phyloP scores from a whole-genome alignment of 2,329 filamentous ascomycete genomes.

The Diaporthe batatas region DNA sequence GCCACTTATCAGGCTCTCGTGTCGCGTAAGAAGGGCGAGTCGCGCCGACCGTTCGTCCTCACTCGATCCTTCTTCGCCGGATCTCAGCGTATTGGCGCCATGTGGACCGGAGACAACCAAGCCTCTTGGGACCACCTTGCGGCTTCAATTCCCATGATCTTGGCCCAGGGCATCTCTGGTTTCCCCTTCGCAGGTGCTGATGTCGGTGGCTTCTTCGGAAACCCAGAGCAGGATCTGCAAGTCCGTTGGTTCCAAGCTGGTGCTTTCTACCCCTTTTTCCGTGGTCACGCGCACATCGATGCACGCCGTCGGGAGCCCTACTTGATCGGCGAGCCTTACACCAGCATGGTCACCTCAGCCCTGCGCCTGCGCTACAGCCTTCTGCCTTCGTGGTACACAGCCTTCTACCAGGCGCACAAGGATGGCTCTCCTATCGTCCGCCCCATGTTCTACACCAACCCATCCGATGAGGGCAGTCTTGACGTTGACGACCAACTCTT shows the following conservation, averaged over 20 bases:
- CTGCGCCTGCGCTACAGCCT: slow-evolving; percentile 90
- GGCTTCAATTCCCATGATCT: slow-evolving; percentile 91
- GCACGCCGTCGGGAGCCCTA: slow-evolving; percentile 95
- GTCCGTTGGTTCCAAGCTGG: slow-evolving; percentile 97
- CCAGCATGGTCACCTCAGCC: slow-evolving; percentile 86
- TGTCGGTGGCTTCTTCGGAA: slow-evolving; percentile 98
- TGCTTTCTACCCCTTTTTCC: slow-evolving; percentile 98
- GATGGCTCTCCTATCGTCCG: slow-evolving; percentile 89
- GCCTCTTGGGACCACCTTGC: slow-evolving; percentile 92
- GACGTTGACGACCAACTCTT: slow-evolving; percentile 94
- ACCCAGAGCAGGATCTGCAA: slow-evolving; percentile 91
- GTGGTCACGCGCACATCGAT: slow-evolving; percentile 96
- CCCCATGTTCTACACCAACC: slow-evolving; percentile 94
- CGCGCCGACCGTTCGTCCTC: slow-evolving; percentile 89
- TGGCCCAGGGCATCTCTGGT: slow-evolving; percentile 92
- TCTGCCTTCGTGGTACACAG: slow-evolving; percentile 95
- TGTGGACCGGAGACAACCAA: slow-evolving; percentile 99
- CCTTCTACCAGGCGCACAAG: slow-evolving; percentile 89
- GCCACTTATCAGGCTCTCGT: slow-evolving; percentile 89
- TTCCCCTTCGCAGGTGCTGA: slow-evolving; percentile 96
- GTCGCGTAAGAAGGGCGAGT: slow-evolving; percentile 87
- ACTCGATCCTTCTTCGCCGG: slow-evolving; percentile 94
- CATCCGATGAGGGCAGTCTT: slow-evolving; percentile 87
- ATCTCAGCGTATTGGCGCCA: slow-evolving; percentile 89
- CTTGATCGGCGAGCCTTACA: slow-evolving; percentile 86